Base-by-base conservation (phyloP, 495 filamentous ascomycete genomes). In the Cairneyella variabilis region DNA sequence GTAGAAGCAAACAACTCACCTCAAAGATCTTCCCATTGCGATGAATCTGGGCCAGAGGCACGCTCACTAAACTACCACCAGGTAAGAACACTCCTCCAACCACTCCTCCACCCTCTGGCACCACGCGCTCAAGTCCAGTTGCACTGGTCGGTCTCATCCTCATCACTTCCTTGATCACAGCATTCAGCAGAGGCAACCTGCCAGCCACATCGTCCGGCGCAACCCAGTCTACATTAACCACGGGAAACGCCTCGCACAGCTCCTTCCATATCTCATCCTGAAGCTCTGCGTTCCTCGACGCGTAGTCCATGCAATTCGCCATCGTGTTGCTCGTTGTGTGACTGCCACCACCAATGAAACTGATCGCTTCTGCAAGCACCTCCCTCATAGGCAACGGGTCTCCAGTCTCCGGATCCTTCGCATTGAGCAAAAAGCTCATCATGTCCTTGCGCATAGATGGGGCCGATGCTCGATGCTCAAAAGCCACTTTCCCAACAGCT, bases 281-380 rank as follows among this genome's bases (percentile, higher is more conserved):
- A 7, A 54, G 3, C 18, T 14, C 21, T 14, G 22, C 18, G 22
- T 44, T 25, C 25, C 40, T 17, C 10, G 34, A 48, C 5, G 56
- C 42, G 20, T 55, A 47, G 34, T 59, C 51, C 27, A 59, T 55
- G 32, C 49, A 26, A 28, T 55, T n/a, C 2, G 56, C 50, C 30
- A 59, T 59, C 9, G 56, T 54, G 21, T 11, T 40, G 23, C 52
- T 46, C 9, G 56, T 59, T 3, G 56, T 59, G 39, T 59, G 41
- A 36, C 56, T 59, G 4, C 56, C 56, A 21, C 48, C 51, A 22
- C 37, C 48, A 25, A 59, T 48, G 17, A 46, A 47, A 36, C 40
- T 54, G 28, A 59, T 48, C 14, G 51, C 41, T 43, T 59, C 56
- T 11, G 56, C 56, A 20, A 40, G n/a, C 18, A 59, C 50, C 25